phyloP scores from a whole-genome alignment of 1,284 basidiomycete species.

The Melampsora abietis-canadensis region DNA sequence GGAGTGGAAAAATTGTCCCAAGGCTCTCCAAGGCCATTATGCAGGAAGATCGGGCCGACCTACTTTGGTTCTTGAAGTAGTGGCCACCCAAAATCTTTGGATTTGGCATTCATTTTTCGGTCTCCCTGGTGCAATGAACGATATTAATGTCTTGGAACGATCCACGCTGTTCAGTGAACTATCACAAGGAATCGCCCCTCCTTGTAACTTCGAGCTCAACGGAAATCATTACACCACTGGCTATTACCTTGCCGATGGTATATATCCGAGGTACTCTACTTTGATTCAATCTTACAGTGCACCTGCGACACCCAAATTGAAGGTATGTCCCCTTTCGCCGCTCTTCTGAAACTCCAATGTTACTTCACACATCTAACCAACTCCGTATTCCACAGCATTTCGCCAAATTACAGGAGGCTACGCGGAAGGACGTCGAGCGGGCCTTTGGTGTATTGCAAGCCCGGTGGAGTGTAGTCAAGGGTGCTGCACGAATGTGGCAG shows the following conservation, averaged over 20 bases:
- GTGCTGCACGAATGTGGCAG: constrained; percentile 5
- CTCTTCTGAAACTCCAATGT: too few relatives aligned
- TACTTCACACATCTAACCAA: too few relatives aligned
- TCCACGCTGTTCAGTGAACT: background rate
- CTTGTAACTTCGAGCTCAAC: background rate
- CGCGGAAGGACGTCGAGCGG: background rate
- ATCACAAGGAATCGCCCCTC: background rate
- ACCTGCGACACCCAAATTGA: background rate
- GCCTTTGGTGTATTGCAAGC: constrained; percentile 14
- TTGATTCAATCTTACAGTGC: background rate
- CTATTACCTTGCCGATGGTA: background rate
- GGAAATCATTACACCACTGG: background rate
- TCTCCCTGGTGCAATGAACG: background rate
- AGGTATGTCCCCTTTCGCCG: too few relatives aligned
- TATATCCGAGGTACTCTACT: constrained; percentile 1
- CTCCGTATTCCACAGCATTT: too few relatives aligned
- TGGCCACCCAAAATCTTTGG: background rate
- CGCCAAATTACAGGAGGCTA: background rate
- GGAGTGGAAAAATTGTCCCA: too few relatives aligned
- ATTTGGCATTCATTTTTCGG: constrained; percentile 3
- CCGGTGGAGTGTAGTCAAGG: background rate
- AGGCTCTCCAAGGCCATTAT: too few relatives aligned
- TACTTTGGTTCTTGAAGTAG: background rate
- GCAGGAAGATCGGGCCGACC: background rate
- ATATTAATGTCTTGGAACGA: background rate